Percentiles rank a stretch among this genome's conserved stretches.
phyloP scores from a whole-genome alignment of 768 basidiomycete genomes.

The Lentinula lateritia region DNA sequence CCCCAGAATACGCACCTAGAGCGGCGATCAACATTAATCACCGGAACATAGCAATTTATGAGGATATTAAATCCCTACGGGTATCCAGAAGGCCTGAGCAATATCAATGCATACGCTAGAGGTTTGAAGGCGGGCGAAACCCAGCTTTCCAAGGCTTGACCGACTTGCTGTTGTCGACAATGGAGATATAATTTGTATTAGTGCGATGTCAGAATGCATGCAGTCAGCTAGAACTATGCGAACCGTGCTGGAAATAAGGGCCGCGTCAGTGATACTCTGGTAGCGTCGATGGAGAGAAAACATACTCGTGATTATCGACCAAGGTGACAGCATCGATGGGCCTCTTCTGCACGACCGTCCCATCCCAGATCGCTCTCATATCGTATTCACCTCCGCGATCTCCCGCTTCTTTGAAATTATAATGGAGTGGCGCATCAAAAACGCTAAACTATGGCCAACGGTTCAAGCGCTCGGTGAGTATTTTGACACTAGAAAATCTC shows the following conservation, averaged over 20 bases:
- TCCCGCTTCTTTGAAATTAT: slow-evolving; percentile 58
- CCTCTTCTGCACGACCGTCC: slow-evolving; percentile 46
- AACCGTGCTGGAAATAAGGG: slow-evolving; percentile 34
- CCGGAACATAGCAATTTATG: not conserved
- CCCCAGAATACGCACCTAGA: slow-evolving; percentile 58
- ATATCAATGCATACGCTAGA: slow-evolving; percentile 54
- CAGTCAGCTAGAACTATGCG: not conserved
- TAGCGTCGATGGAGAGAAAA: slow-evolving; percentile 1
- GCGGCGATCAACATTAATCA: not conserved
- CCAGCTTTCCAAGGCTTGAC: slow-evolving; percentile 57
- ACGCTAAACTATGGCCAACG: slow-evolving; percentile 39
- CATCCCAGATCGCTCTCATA: slow-evolving; percentile 51
- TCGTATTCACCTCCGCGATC: slow-evolving; percentile 50
- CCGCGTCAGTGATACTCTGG: not conserved
- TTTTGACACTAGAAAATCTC: not conserved
- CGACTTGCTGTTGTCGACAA: slow-evolving; percentile 39
- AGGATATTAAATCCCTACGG: slow-evolving; percentile 34
- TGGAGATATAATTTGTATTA: not conserved
- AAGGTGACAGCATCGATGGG: slow-evolving; percentile 67
- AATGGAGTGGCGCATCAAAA: slow-evolving; percentile 66
- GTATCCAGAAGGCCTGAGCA: slow-evolving; percentile 45
- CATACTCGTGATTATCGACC: slow-evolving; percentile 63
- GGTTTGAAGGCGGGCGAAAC: slow-evolving; percentile 47
- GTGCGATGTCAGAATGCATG: not conserved
- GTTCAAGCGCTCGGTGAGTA: too few relatives aligned